Base-by-base conservation (phyloP, 2,329 filamentous ascomycete genomes). In the Microdochium paspali region DNA sequence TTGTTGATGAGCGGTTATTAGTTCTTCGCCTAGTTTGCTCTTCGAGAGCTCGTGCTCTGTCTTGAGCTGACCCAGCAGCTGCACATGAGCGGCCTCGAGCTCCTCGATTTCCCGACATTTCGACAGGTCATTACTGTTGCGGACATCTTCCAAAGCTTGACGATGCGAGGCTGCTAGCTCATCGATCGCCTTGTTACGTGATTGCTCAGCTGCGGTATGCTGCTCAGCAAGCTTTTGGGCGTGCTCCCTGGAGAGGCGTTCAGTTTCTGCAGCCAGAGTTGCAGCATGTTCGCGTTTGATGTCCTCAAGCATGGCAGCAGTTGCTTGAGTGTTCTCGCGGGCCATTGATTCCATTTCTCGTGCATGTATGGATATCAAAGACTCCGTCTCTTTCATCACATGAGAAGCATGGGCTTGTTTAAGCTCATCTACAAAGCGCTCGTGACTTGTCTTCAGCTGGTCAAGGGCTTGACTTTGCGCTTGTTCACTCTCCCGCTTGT, bases 31-130 rank as follows among this genome's bases (percentile, higher is more conserved):
- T 21, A 48, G 46, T 26, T 49, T 52, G 24, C 50, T 42, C 44
- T 54, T 55, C 3, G 52, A 47, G 13, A 49, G 46, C 24, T 54
- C 54, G 24, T 56, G 47, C 28, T 54, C 50, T 9, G 35, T 20
- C 10, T 23, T n/a, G 42, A 44, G 42, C 42, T 44, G n/a, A 4
- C 13, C 24, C 7, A 44, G 23, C 9, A 4, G 5, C 6, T 4
- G 6, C 1, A 50, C 50, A 50, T 60, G 56, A 9, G 21, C 21
- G 3, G 54, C 47, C 25, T 50, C 46, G 7, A 61, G 23, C 3
- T 52, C 50, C 15, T 59, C 59, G 1, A 58, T 20, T 43, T 61
- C 59, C 30, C 51, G 57, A 6, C 54, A 53, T 44, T 48, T 56
- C 9, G 50, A 40, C 12, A 21, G 35, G 18, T 7, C 18, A 9